These are phyloP conservation scores for Cyclotella cryptica DNA, from an alignment of 108 stramenopile genomes.

Conservation along the genomic window DNA sequence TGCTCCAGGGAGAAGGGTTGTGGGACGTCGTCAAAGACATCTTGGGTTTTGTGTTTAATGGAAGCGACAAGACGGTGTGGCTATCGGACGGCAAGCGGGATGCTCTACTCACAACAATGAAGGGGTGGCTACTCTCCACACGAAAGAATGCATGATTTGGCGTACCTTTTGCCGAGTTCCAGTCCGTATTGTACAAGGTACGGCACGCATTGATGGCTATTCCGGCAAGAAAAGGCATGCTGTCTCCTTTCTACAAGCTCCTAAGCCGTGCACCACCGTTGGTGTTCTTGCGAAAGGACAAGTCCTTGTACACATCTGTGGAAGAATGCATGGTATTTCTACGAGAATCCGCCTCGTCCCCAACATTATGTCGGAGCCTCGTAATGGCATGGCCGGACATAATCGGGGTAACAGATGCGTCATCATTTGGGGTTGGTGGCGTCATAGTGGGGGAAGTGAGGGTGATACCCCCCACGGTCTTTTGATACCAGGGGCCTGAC, in stretches of 20 bases:
- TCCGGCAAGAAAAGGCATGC: background rate
- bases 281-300: background rate
- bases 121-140: background rate
- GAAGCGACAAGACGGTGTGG: background rate
- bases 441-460: too few relatives aligned
- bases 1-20: background rate
- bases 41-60: background rate
- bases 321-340: too few relatives aligned
- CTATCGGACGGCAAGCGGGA: background rate
- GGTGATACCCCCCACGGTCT: too few relatives aligned
- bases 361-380: too few relatives aligned
- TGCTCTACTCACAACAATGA: background rate
- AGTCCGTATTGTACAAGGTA: background rate
- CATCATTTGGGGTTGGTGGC: too few relatives aligned
- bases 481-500: background rate
- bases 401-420: too few relatives aligned
- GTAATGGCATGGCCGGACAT: too few relatives aligned
- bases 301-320: too few relatives aligned
- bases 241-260: background rate
- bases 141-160: background rate
- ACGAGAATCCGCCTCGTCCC: background rate
- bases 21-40: background rate
- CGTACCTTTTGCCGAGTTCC: background rate
- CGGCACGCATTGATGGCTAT: constrained; percentile 6
- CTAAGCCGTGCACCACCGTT: background rate